Evolutionary conservation across 2,329 filamentous ascomycete genomes (phyloP).

Genomic region (Penicillium sp.): DNA sequence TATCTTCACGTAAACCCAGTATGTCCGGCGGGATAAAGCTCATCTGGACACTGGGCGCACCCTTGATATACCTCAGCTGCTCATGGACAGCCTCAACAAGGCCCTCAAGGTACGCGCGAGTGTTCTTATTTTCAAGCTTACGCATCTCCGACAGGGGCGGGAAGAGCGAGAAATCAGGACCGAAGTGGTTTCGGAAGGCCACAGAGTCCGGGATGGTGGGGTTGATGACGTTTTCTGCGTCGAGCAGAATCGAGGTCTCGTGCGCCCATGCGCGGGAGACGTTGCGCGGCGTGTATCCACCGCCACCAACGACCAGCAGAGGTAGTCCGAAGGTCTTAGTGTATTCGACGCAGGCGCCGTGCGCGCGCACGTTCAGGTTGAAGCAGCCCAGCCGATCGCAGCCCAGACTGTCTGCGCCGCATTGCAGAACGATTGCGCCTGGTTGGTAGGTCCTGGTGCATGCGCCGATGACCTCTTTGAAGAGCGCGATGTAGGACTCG

Average conservation of each 20-base stretch:
- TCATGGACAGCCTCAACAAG: slow-evolving; percentile 77
- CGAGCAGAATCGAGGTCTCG: slow-evolving; percentile 87
- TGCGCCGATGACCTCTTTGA: slow-evolving; percentile 73
- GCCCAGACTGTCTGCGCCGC: slow-evolving; percentile 89
- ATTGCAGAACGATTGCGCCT: slow-evolving; percentile 87
- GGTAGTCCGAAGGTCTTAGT: slow-evolving; percentile 79
- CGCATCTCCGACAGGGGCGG: slow-evolving; percentile 74
- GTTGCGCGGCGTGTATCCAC: slow-evolving; percentile 94
- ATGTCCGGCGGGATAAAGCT: slow-evolving; percentile 76
- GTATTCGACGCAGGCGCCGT: slow-evolving; percentile 85
- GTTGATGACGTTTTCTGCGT: slow-evolving; percentile 66
- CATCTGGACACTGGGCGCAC: slow-evolving; percentile 84
- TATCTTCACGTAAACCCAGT: slow-evolving; percentile 51
- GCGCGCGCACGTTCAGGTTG: slow-evolving; percentile 92
- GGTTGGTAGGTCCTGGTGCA: slow-evolving; percentile 84
- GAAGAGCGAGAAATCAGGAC: slow-evolving; percentile 81
- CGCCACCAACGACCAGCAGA: slow-evolving; percentile 86
- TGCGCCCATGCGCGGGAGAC: slow-evolving; percentile 96
- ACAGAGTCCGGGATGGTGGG: slow-evolving; percentile 74
- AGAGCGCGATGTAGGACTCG: slow-evolving; percentile 81
- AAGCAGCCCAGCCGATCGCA: slow-evolving; percentile 92
- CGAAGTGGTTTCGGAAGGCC: slow-evolving; percentile 84
- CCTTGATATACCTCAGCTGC: slow-evolving; percentile 79
- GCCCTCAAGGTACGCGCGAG: slow-evolving; percentile 69
- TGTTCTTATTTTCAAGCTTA: slow-evolving; percentile 72